Percentiles rank a stretch among this genome's conserved stretches.
These are phyloP conservation scores for Russula olivacea DNA, from an alignment of 768 basidiomycete species.

Conservation along the genomic window DNA sequence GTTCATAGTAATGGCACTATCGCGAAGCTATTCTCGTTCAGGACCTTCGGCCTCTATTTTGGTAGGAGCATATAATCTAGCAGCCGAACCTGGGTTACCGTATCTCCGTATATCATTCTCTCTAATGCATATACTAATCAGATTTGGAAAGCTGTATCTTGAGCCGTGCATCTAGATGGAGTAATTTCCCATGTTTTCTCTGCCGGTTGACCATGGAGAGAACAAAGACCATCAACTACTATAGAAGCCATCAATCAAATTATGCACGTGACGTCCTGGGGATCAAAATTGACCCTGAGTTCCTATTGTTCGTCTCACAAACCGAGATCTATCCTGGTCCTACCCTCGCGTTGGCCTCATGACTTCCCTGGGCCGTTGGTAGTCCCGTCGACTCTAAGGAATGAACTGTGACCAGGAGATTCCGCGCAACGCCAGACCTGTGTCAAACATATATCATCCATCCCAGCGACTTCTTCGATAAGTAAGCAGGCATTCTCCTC, in stretches of 20 bases:
- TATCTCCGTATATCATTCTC: neutral
- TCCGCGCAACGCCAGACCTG: neutral
- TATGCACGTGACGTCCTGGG: neutral
- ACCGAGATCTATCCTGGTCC: neutral
- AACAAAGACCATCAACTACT: neutral
- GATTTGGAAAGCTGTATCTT: neutral
- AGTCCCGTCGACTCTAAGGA: neutral
- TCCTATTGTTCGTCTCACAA: too few species aligned
- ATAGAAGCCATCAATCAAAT: neutral
- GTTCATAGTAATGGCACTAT: neutral
- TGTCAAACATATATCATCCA: neutral
- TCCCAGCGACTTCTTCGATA: neutral
- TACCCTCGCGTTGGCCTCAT: neutral
- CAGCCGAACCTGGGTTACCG: neutral
- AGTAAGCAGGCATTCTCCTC: neutral
- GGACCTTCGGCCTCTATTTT: neutral
- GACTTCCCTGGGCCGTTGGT: neutral
- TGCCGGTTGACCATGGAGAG: neutral
- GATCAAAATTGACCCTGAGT: neutral
- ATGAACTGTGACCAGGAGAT: too few species aligned
- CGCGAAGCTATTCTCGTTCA: neutral
- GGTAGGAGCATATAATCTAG: neutral
- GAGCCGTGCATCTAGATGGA: neutral
- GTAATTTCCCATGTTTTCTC: neutral
- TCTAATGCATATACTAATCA: neutral